Base-by-base conservation (phyloP, 2,329 filamentous ascomycete genomes). In the Sporothrix luriei region DNA sequence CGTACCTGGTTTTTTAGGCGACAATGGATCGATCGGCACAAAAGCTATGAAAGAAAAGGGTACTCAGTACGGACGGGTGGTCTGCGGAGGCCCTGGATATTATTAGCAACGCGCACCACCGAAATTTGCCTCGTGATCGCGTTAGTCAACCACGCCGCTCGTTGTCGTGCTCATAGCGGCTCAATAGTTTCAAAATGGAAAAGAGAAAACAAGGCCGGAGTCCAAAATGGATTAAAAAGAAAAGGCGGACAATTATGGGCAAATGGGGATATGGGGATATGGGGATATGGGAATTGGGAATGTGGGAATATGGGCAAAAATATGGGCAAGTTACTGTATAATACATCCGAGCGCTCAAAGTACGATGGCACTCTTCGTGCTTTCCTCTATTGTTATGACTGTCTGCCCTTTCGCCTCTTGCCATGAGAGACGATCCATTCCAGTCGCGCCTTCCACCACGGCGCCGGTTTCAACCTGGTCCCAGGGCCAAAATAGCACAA, bases 31-130 rank as follows among this genome's bases (percentile, higher is more conserved):
- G 48, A 66, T 66, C 62, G 43, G 48, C 48, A 16, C 33, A 40
- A 38, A 33, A 61, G 55, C 55, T 59, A 14, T 14, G 14, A 48
- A 33, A 48, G 16, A 6, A 48, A 48, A 48, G n/a, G n/a, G n/a
- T n/a, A n/a, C n/a, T n/a, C n/a, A 64, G 49, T 64, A 64, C 61
- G 61, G 59, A 43, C 29, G 43, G 49, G 33, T 33, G 49, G 49
- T 26, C 24, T n/a, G 5, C 19, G 2, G n/a, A n/a, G n/a, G n/a
- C 21, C 26, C 16, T 38, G 40, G 19, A 29, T 66, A 66, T 66
- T 66, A 66, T 66, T 66, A 66, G 62, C 46, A 66, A 66, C 61
- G 4, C 43, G 61, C 14, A 61, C 61, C 43, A 46, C 4, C 14
- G 24, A 51, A 33, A 43, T 40, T 21, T 29, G 62, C 48, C 61